Conservation (phyloP, 305 asterid species). For the Fraxinus sp. region DNA sequence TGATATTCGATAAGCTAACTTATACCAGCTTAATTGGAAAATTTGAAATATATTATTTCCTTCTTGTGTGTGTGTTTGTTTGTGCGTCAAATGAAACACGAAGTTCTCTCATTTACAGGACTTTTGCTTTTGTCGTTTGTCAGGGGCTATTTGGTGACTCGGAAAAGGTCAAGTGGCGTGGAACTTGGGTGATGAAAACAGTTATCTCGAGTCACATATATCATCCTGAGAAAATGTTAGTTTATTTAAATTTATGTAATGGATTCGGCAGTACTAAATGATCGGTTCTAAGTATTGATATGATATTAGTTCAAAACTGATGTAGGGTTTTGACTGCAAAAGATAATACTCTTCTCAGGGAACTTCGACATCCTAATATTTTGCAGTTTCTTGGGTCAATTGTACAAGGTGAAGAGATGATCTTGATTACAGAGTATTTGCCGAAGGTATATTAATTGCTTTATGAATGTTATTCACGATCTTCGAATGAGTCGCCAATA, state of each 20-base stretch:
- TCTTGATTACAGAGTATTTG: constrained; percentile 58
- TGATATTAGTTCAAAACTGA: constrained; percentile 14
- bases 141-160: constrained; percentile 56
- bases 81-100: neutral
- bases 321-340: constrained; percentile 58
- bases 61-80: neutral
- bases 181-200: constrained; percentile 67
- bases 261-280: neutral
- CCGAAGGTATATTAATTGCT: constrained; percentile 41
- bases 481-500: neutral
- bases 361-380: constrained; percentile 68
- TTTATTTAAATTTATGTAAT: neutral
- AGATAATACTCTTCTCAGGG: constrained; percentile 53
- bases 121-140: neutral
- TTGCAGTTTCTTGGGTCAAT: constrained; percentile 70
- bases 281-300: neutral
- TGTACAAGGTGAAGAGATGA: constrained; percentile 62
- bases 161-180: constrained; percentile 64
- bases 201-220: constrained; percentile 44
- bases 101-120: neutral
- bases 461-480: neutral
- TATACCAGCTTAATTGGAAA: neutral
- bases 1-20: neutral
- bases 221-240: constrained; percentile 43
- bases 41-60: neutral